Percentiles rank a stretch among this genome's conserved stretches.
Conservation (phyloP, 2,329 filamentous ascomycete genomes). For the Monosporascus sp. region DNA sequence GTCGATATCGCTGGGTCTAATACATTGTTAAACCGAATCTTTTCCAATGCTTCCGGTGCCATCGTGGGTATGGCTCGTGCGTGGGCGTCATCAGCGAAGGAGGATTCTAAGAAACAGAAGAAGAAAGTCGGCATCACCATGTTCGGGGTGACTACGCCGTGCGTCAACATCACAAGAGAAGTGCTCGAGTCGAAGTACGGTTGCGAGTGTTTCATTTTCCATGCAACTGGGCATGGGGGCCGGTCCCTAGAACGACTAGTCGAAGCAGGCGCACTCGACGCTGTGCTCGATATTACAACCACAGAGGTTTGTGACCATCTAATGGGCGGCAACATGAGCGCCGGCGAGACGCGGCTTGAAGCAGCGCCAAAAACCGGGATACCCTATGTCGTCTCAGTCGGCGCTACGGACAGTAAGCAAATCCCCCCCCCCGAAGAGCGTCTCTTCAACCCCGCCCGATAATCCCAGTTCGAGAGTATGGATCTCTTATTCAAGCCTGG, state of each 20-base stretch:
- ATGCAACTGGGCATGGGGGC: constrained; percentile 65
- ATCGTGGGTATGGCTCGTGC: constrained; percentile 57
- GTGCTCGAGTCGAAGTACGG: constrained; percentile 40
- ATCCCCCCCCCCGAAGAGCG: neutral
- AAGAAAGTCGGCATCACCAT: constrained; percentile 61
- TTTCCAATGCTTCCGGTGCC: constrained; percentile 58
- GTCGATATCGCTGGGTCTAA: constrained; percentile 67
- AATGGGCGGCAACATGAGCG: constrained; percentile 58
- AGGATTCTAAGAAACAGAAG: constrained; percentile 20
- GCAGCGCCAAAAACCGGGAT: constrained; percentile 53
- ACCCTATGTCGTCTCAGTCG: constrained; percentile 46
- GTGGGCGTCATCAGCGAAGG: constrained; percentile 6
- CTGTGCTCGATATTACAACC: constrained; percentile 65
- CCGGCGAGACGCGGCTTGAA: constrained; percentile 50
- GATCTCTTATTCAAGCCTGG: too few relatives aligned
- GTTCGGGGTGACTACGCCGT: constrained; percentile 70
- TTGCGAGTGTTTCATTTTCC: constrained; percentile 61
- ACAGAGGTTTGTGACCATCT: constrained; percentile 63
- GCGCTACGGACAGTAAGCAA: constrained; percentile 44
- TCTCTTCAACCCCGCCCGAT: too few relatives aligned
- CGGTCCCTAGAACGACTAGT: constrained; percentile 64
- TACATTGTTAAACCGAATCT: constrained; percentile 48
- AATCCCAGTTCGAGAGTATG: too few relatives aligned
- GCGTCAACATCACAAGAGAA: constrained; percentile 49
- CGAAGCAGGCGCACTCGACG: constrained; percentile 53